Conservation (phyloP, 75 land plant species). For the Picea sitchensis region DNA sequence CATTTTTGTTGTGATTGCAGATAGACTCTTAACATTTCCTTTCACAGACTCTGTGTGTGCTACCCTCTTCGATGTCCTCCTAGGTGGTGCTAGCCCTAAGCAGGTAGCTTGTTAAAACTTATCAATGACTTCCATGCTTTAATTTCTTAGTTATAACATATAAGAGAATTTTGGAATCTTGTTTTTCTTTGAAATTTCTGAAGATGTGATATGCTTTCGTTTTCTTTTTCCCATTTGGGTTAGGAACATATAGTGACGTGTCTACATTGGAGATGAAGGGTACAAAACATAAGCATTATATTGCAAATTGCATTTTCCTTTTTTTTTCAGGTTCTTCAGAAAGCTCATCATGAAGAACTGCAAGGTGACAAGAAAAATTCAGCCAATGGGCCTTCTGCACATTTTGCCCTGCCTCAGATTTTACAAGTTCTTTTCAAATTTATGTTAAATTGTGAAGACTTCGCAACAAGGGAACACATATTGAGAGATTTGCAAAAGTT, state of each 20-base stretch:
- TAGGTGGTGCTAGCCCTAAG: slow-evolving; percentile 96
- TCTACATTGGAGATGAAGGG: not conserved
- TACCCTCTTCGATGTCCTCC: slow-evolving; percentile 89
- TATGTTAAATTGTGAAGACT: slow-evolving; percentile 51
- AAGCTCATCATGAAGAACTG: slow-evolving; percentile 23
- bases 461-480: slow-evolving; percentile 44
- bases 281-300: not conserved
- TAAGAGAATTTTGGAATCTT: not conserved
- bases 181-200: not conserved
- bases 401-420: slow-evolving; percentile 84
- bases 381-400: slow-evolving; percentile 21
- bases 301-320: not conserved
- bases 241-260: not conserved
- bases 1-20: slow-evolving; percentile 59
- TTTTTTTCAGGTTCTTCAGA: slow-evolving; percentile 63
- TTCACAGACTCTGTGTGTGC: slow-evolving; percentile 75
- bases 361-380: slow-evolving; percentile 27
- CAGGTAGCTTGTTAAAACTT: slow-evolving; percentile 50
- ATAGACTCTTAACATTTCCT: slow-evolving; percentile 68
- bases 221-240: not conserved
- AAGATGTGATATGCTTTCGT: not conserved
- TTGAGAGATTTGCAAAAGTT: slow-evolving; percentile 68
- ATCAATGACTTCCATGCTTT: not conserved
- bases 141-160: not conserved
- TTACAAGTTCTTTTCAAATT: slow-evolving; percentile 68